Evolutionary conservation across 805 yeast species (phyloP).

Genomic region (Yarrowia sp.): DNA sequence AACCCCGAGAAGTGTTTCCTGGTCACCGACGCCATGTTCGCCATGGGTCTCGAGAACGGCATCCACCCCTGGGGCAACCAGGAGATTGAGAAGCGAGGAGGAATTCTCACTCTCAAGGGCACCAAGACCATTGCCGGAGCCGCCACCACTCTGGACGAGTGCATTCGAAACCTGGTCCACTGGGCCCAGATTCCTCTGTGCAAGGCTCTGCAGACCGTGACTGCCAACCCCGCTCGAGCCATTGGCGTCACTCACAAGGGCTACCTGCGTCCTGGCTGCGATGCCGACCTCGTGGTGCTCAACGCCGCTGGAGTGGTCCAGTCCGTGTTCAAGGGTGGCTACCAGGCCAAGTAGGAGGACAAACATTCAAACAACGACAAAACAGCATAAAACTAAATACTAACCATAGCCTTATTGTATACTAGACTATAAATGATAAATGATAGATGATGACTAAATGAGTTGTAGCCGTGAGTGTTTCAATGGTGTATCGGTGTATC

Average conservation of each 20-base stretch:
- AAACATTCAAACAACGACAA: no score
- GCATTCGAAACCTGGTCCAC: conserved; percentile 57
- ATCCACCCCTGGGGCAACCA: conserved; percentile 60
- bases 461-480: no score
- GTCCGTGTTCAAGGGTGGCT: conserved; percentile 61
- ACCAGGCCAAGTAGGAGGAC: conserved; percentile 42
- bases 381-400: conserved; percentile 3
- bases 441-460: neutral
- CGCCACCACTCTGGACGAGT: conserved; percentile 61
- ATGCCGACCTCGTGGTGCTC: conserved; percentile 62
- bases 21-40: conserved; percentile 66
- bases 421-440: conserved; percentile 3
- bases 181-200: conserved; percentile 60
- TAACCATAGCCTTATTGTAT: conserved; percentile 28
- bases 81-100: conserved; percentile 58
- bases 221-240: conserved; percentile 62
- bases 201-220: conserved; percentile 62
- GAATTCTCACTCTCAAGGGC: conserved; percentile 57
- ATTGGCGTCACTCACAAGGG: conserved; percentile 58
- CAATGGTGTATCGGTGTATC: no score
- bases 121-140: conserved; percentile 68
- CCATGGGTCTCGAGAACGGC: conserved; percentile 66
- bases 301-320: conserved; percentile 55
- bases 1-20: conserved; percentile 61
- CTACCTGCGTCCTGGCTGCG: conserved; percentile 59